Base-by-base conservation (phyloP, 768 basidiomycete genomes). In the Amanita thiersii region DNA sequence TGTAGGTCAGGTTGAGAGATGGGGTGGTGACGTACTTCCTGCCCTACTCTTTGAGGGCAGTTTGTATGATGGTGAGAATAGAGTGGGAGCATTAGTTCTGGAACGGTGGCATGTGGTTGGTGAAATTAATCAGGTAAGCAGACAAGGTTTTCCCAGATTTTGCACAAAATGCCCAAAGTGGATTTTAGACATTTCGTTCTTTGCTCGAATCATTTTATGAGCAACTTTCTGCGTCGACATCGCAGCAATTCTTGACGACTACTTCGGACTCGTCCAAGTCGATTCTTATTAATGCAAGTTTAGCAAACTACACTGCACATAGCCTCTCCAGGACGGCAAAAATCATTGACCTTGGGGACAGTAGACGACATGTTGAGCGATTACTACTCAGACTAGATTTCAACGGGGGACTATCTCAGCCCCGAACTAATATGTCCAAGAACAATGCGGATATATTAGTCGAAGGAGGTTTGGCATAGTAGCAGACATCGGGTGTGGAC, bases 21-120 rank as follows among this genome's bases (percentile, higher is more conserved):
- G 91, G 91, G 89, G 88, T 9, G 90, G 90, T 0, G 88, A 93
- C 54, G 77, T 93, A 6, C 64, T 93, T 2, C 91, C 91, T 9
- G 86, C 82, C 0, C 65, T 93, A 34, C 59, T 93, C 29, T 81
- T 79, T 47, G 90, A 91, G 55, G 87, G 86, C 10, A 87, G 83
- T 54, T 52, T 89, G 37, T 68, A 67, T 20, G 70, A 74, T 4
- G 73, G 64, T 4, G 67, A 68, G 15, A 75, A 75, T 40, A 68
- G 70, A 49, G 77, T 87, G 4, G 89, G 89, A 10, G 66, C 66
- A 7, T 66, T 86, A 72, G 86, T 91, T 0, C 70, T 70, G 51
- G 83, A 87, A 49, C 71, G 90, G 32, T 72, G 75, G 59, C 57
- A 56, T 5, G 65, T 79, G 19, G 82, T 92, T 8, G 72, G 75